Percentiles rank a stretch among this genome's conserved stretches.
Evolutionary conservation across 2,329 filamentous ascomycete genomes (phyloP).

Genomic region (Aspergillus tanneri): DNA sequence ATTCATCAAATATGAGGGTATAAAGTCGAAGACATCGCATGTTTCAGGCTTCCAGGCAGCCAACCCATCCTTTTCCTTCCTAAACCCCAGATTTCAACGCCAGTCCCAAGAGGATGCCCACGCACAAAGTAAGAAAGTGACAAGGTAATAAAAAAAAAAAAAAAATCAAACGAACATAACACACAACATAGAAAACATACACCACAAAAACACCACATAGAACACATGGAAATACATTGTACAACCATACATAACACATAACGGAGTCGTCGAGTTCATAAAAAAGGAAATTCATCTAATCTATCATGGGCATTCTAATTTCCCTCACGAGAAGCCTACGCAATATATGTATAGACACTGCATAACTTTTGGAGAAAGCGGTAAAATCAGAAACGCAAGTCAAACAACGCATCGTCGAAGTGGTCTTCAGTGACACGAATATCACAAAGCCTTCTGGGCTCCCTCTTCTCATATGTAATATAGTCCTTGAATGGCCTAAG

Average conservation of each 20-base stretch:
- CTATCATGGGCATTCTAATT: conserved; percentile 32
- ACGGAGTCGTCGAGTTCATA: conserved; percentile 34
- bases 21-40: neutral
- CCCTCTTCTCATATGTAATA: conserved; percentile 18
- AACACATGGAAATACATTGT: conserved; percentile 22
- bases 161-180: conserved; percentile 22
- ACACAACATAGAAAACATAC: conserved; percentile 26
- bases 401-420: conserved; percentile 21
- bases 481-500: conserved; percentile 28
- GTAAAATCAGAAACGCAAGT: conserved; percentile 20
- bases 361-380: conserved; percentile 32
- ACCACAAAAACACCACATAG: conserved; percentile 26
- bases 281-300: conserved; percentile 40
- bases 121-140: conserved; percentile 10
- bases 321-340: conserved; percentile 31
- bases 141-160: conserved; percentile 19
- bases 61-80: conserved; percentile 7
- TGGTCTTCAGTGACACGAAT: conserved; percentile 20
- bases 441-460: conserved; percentile 11
- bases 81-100: conserved; percentile 5
- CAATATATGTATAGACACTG: conserved; percentile 30
- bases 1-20: neutral
- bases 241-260: conserved; percentile 29
- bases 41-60: conserved; percentile 8
- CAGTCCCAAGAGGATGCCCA: conserved; percentile 7